A percentile compares a stretch with the other conserved stretches of the same genome.
phyloP scores from a whole-genome alignment of 192 early-diverging fungal species.

The Spizellomyces punctatus region DNA sequence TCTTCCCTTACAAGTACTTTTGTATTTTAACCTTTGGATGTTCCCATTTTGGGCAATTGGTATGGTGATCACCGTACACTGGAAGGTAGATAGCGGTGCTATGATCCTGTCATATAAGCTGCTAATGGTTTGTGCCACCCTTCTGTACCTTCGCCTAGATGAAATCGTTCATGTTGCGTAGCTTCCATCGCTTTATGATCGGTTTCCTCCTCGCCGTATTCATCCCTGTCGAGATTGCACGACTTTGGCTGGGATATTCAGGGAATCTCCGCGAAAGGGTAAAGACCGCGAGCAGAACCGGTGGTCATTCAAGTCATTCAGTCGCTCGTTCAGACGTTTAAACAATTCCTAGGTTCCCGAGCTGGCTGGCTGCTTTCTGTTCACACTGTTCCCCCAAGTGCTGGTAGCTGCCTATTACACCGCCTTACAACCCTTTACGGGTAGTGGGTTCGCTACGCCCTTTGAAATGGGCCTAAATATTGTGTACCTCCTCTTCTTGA shows the following conservation, averaged over 20 bases:
- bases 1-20: constrained; percentile 38
- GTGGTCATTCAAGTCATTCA: too few species aligned
- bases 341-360: constrained; percentile 38
- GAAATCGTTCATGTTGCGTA: constrained; percentile 19
- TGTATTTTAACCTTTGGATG: constrained; percentile 42
- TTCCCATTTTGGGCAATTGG: constrained; percentile 41
- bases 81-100: constrained; percentile 30
- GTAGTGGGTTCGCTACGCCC: constrained; percentile 24
- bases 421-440: constrained; percentile 28
- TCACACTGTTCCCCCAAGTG: constrained; percentile 43
- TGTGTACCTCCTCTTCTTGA: constrained; percentile 33
- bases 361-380: constrained; percentile 41
- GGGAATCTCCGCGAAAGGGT: constrained; percentile 47
- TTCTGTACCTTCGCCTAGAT: too few species aligned
- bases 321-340: too few species aligned
- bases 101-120: too few species aligned
- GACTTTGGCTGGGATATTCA: constrained; percentile 43
- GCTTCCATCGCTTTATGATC: constrained; percentile 34
- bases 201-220: constrained; percentile 30
- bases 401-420: constrained; percentile 36
- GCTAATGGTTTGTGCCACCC: too few species aligned
- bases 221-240: constrained; percentile 32
- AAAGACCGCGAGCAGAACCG: background rate
- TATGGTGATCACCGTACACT: constrained; percentile 22
- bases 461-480: constrained; percentile 39